These are phyloP conservation scores for Backusella circina DNA, from an alignment of 192 early-diverging fungal species.

Conservation along the genomic window DNA sequence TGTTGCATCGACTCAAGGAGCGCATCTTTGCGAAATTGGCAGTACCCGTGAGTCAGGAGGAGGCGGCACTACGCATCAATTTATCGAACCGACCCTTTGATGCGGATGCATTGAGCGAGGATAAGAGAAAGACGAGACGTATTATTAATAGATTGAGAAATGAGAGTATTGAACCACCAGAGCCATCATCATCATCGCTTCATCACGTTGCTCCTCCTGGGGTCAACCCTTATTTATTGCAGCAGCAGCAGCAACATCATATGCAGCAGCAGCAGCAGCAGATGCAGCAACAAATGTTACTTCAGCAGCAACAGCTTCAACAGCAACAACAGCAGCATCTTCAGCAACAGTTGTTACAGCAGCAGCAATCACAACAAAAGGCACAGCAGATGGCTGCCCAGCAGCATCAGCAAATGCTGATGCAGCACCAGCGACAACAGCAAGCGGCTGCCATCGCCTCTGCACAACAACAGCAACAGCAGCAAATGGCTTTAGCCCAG, in stretches of 20 bases:
- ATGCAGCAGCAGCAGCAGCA: neutral
- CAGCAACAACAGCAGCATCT: neutral
- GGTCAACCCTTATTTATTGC: neutral
- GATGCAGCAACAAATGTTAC: neutral
- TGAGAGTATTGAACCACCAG: conserved; percentile 7
- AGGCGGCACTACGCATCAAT: conserved; percentile 5
- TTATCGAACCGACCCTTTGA: conserved; percentile 22
- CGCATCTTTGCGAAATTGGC: conserved; percentile 10
- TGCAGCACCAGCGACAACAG: neutral
- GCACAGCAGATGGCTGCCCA: neutral
- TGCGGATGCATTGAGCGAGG: neutral
- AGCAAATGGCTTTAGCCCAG: neutral
- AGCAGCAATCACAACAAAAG: neutral
- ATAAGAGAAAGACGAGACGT: neutral
- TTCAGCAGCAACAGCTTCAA: neutral
- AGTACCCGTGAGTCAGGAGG: conserved; percentile 20
- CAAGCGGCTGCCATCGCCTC: neutral
- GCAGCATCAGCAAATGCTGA: neutral
- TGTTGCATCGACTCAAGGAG: conserved; percentile 29
- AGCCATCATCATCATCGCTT: neutral
- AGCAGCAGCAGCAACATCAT: neutral
- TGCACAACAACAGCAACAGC: neutral
- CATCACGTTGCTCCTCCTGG: neutral
- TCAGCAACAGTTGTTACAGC: neutral
- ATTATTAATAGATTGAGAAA: neutral